phyloP scores from a whole-genome alignment of 2,329 filamentous ascomycete species.

The Cladosporium sphaerospermum region DNA sequence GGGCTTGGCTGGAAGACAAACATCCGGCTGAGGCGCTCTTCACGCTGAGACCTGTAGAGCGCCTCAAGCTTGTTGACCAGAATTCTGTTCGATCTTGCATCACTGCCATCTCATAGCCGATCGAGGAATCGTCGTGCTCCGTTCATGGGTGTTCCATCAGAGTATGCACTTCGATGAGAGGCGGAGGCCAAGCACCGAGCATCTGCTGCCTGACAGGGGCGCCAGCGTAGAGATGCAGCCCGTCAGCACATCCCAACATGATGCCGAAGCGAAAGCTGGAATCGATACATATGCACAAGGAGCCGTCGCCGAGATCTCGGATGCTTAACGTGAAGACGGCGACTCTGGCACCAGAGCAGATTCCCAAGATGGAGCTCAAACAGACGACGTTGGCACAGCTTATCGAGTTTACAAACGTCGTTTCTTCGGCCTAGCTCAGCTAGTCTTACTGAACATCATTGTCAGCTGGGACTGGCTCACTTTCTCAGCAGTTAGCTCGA shows the following conservation, averaged over 20 bases:
- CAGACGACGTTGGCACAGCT: background rate
- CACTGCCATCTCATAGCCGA: background rate
- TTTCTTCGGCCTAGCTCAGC: constrained; percentile 79
- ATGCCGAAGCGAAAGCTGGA: background rate
- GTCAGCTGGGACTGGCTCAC: constrained; percentile 98
- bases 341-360: background rate
- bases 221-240: constrained; percentile 4
- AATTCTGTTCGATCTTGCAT: too few species aligned
- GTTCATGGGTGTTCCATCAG: background rate
- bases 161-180: constrained; percentile 9
- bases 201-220: constrained; percentile 1
- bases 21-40: background rate
- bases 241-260: background rate
- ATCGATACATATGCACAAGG: background rate
- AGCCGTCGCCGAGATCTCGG: background rate
- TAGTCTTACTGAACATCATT: constrained; percentile 84
- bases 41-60: background rate
- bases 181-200: constrained; percentile 9
- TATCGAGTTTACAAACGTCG: constrained; percentile 69
- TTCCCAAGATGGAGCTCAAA: background rate
- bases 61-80: background rate
- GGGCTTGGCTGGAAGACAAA: background rate
- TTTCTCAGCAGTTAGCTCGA: constrained; percentile 74
- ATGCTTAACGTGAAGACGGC: too few species aligned
- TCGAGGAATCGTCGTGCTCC: background rate